Base-by-base conservation (phyloP, 2,329 filamentous ascomycete species). In the Penicillium sp. region DNA sequence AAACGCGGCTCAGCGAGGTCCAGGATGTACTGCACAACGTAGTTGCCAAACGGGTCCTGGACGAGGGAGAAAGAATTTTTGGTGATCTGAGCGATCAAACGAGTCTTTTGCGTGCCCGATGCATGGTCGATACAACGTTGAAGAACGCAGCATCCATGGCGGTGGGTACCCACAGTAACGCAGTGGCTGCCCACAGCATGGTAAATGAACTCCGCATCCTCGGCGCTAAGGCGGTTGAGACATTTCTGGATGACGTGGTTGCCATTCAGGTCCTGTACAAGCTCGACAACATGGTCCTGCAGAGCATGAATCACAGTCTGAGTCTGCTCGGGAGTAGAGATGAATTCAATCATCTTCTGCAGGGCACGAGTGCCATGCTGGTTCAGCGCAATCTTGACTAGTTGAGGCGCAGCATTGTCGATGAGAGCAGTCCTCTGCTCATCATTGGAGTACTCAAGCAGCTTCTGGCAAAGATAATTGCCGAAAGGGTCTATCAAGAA, bases 181-280 rank as follows among this genome's bases (percentile, higher is more conserved):
- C 89, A 95, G 63, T 93, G 78, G 39, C 77, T 77, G 49, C 90
- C 91, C 50, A 97, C 93, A 36, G 91, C 90, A 58, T 93, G 86
- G 57, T 97, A 97, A 63, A 98, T 97, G 75, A 98, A 98, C 64
- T 94, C 84, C 9, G 90, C 87, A 64, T 97, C 86, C 34, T 79
- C 72, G 2, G 88, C 76, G 50, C 81, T 84, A 26, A 98, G 83
- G 66, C 94, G 94, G 72, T 97, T 98, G 38, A 98, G 79, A 60
- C 93, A 98, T 72, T 98, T 98, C 71, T 98, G 93, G 51, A 98
- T 96, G 58, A 98, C 93, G 59, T 98, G 93, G 59, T 98, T 98
- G 65, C 93, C 93, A 61, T 98, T 98, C 37, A 98, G 76, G 57
- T 98, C 93, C 65, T 98, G 89, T 47, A 98, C 96, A 39, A 98